A percentile compares a stretch with the other conserved stretches of the same genome.
Conservation (phyloP, 2,329 filamentous ascomycete species). For the Macroventuria anomochaeta region DNA sequence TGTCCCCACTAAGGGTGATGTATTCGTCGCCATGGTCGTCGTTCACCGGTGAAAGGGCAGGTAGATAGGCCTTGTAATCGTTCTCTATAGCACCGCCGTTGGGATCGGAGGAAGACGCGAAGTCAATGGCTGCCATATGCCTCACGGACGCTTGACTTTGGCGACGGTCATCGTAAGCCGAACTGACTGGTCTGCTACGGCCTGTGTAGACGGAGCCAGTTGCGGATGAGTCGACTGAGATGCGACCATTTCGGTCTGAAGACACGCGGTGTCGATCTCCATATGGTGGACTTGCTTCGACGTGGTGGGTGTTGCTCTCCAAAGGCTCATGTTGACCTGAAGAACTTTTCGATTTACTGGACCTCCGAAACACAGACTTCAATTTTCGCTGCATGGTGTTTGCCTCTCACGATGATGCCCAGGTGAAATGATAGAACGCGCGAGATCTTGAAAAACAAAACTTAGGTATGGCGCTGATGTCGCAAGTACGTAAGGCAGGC, state of each 20-base stretch:
- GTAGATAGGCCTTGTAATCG: slow-evolving; percentile 30
- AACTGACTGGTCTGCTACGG: slow-evolving; percentile 22
- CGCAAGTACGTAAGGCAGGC: background rate
- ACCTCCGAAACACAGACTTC: slow-evolving; percentile 17
- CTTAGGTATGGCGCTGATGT: background rate
- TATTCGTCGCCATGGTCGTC: slow-evolving; percentile 20
- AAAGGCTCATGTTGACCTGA: background rate
- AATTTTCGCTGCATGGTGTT: slow-evolving; percentile 14
- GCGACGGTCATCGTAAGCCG: slow-evolving; percentile 16
- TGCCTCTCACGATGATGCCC: background rate
- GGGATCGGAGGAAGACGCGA: slow-evolving; percentile 2
- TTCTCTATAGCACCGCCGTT: slow-evolving; percentile 27
- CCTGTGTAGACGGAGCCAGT: slow-evolving; percentile 1
- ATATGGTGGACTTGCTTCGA: slow-evolving; percentile 2
- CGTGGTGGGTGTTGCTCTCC: background rate
- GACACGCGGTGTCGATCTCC: slow-evolving; percentile 2
- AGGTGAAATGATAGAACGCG: background rate
- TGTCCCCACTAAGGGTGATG: slow-evolving; percentile 31
- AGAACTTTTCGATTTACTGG: slow-evolving; percentile 5
- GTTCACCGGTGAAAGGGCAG: slow-evolving; percentile 21
- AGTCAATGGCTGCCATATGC: background rate
- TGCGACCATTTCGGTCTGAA: background rate
- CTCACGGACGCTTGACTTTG: background rate
- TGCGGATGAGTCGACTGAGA: slow-evolving; percentile 12
- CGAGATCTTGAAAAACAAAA: background rate